Conservation (phyloP, 75 land plant species). For the Cryptomeria japonica region DNA sequence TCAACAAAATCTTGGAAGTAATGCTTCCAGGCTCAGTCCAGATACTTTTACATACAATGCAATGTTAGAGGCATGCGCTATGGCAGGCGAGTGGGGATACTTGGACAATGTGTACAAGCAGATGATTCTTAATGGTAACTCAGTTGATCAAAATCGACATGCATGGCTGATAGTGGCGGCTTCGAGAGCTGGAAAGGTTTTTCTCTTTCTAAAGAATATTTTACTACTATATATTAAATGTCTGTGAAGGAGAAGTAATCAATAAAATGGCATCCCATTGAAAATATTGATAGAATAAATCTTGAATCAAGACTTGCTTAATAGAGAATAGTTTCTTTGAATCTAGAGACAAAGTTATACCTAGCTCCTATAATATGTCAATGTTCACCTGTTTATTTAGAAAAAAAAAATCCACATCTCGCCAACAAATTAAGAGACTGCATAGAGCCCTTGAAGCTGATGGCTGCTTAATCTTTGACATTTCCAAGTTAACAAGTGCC, state of each 20-base stretch:
- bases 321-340: not conserved
- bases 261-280: not conserved
- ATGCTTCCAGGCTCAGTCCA: conserved; percentile 40
- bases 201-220: not conserved
- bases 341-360: not conserved
- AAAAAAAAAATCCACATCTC: not conserved
- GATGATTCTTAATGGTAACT: conserved; percentile 62
- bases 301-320: not conserved
- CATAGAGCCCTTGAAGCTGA: not conserved
- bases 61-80: conserved; percentile 65
- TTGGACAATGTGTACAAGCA: conserved; percentile 48
- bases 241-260: not conserved
- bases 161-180: conserved; percentile 56
- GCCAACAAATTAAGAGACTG: not conserved
- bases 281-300: not conserved
- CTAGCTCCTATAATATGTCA: not conserved
- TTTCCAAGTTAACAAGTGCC: not conserved
- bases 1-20: conserved; percentile 14
- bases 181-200: conserved; percentile 58
- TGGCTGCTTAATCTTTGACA: not conserved
- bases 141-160: conserved; percentile 54
- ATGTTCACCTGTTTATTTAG: not conserved
- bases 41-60: conserved; percentile 76
- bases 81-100: conserved; percentile 63
- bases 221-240: not conserved